Base-by-base conservation (phyloP, 495 filamentous ascomycete species). In the Cercophora newfieldiana region DNA sequence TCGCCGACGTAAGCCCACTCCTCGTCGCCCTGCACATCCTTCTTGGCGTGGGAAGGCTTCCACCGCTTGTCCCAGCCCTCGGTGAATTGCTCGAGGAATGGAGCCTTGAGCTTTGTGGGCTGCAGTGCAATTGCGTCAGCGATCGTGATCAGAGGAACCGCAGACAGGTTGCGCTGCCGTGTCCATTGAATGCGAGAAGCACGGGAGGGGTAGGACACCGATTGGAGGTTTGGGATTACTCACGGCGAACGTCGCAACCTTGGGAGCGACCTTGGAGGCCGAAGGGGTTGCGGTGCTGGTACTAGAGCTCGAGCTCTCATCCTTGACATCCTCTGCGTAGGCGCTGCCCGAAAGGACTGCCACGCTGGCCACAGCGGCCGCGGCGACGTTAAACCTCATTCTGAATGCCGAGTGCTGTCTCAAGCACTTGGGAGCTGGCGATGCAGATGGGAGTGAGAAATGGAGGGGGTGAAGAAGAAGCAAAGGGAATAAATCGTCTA, bases 11-110 rank as follows among this genome's bases (percentile, higher is more conserved):
- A 99, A 59, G 93, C 92, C 95, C 95, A 98, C 71, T 98, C 95
- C 77, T 99, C 95, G 60, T 94, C 91, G 31, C 88, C 84, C 72
- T 91, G 89, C 72, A 91, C 83, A 64, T 96, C 91, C 86, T 98
- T 98, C 87, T 98, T 98, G 68, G 96, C 96, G 73, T 95, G 90
- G 21, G 93, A 97, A 64, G 88, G 84, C 80, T 93, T 91, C 96
- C 96, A 99, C 77, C 96, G 83, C 54, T 83, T 81, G 59, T 97
- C 87, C 94, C 95, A 97, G 80, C 90, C 94, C 65, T 93, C 88
- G 78, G 91, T 96, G 85, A 99, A 99, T 79, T 99, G 96, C 82
- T 99, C 96, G 64, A 97, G 80, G 88, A 99, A 98, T 48, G 93
- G 91, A 66, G 90, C 96, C 79, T 98, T 91, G 73, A 98, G 80